These are phyloP conservation scores for Alternaria arborescens DNA, from an alignment of 2,329 filamentous ascomycete genomes.

Conservation along the genomic window DNA sequence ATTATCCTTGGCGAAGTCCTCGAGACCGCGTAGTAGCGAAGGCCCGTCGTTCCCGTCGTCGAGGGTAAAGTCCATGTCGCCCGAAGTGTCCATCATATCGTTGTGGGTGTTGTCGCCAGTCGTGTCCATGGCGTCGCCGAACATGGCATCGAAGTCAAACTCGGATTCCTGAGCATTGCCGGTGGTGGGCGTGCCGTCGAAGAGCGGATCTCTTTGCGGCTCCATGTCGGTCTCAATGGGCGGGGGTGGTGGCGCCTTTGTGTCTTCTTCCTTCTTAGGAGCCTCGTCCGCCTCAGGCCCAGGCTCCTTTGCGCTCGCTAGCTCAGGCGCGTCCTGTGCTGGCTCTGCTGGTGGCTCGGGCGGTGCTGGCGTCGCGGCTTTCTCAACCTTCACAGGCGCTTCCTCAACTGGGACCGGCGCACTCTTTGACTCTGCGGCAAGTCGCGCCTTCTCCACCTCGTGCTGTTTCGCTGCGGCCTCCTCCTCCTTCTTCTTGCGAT, in stretches of 20 bases:
- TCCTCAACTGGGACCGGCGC: slow-evolving; percentile 15
- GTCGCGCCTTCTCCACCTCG: slow-evolving; percentile 43
- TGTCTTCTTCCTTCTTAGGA: slow-evolving; percentile 24
- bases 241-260: slow-evolving; percentile 9
- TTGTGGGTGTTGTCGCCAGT: slow-evolving; percentile 27
- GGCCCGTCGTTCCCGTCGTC: slow-evolving; percentile 40
- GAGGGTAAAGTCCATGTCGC: slow-evolving; percentile 45
- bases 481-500: slow-evolving; percentile 48
- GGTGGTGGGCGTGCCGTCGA: slow-evolving; percentile 42
- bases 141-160: slow-evolving; percentile 52
- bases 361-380: slow-evolving; percentile 19
- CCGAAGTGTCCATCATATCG: slow-evolving; percentile 39
- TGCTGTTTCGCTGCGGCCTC: slow-evolving; percentile 45
- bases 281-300: slow-evolving; percentile 19
- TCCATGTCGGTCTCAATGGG: slow-evolving; percentile 28
- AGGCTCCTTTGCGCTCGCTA: slow-evolving; percentile 17
- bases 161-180: slow-evolving; percentile 45
- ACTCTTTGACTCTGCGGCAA: slow-evolving; percentile 40
- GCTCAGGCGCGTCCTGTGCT: slow-evolving; percentile 15
- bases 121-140: slow-evolving; percentile 43
- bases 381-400: slow-evolving; percentile 24
- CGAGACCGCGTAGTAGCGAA: slow-evolving; percentile 47
- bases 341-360: slow-evolving; percentile 15
- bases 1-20: slow-evolving; percentile 46
- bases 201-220: slow-evolving; percentile 37